phyloP scores from a whole-genome alignment of 495 filamentous ascomycete genomes.

The Jackrogersella minutella region DNA sequence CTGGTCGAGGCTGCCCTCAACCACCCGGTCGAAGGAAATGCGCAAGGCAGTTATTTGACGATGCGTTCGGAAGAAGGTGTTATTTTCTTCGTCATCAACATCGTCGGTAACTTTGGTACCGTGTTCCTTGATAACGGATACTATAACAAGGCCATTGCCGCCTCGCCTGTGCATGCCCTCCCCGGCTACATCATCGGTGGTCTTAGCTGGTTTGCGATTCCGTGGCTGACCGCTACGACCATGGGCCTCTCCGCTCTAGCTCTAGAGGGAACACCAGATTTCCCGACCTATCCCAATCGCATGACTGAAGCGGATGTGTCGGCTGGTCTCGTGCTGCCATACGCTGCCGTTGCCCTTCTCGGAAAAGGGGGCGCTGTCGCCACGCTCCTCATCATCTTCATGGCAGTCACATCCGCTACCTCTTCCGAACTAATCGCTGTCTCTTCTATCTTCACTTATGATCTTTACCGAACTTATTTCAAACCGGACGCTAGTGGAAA shows the following conservation, averaged over 20 bases:
- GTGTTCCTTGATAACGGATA: constrained; percentile 85
- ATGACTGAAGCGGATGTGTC: constrained; percentile 79
- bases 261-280: constrained; percentile 75
- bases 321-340: constrained; percentile 87
- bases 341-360: constrained; percentile 87
- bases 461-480: constrained; percentile 80
- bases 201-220: constrained; percentile 93
- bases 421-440: constrained; percentile 93
- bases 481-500: constrained; percentile 72
- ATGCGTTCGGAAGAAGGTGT: constrained; percentile 88
- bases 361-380: constrained; percentile 87
- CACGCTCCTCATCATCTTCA: constrained; percentile 88
- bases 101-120: constrained; percentile 83
- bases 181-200: constrained; percentile 94
- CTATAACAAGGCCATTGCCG: constrained; percentile 97
- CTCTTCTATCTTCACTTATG: constrained; percentile 91
- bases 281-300: constrained; percentile 75
- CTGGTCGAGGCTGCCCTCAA: constrained; percentile 71
- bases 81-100: constrained; percentile 97
- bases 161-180: constrained; percentile 84
- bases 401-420: constrained; percentile 92
- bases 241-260: constrained; percentile 92
- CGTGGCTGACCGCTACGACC: constrained; percentile 90
- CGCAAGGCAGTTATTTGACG: constrained; percentile 85
- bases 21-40: constrained; percentile 87